Conservation (phyloP, 805 yeast species). For the Saccharomycopsis olivae region DNA sequence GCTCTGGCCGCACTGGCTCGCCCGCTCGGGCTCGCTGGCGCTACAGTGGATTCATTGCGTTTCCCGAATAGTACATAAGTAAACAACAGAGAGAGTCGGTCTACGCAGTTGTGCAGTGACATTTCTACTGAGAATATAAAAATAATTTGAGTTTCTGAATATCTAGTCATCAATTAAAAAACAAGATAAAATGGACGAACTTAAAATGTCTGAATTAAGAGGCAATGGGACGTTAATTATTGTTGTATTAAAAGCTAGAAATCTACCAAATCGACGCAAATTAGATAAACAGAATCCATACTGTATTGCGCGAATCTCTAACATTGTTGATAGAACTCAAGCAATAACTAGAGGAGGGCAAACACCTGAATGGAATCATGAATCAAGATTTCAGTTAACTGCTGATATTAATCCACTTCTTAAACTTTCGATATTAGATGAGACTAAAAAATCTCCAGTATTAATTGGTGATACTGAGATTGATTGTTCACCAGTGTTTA, state of each 20-base stretch:
- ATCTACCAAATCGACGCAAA: slow-evolving; percentile 75
- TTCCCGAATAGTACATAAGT: no score
- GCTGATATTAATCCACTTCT: slow-evolving; percentile 54
- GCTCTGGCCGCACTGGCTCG: no score
- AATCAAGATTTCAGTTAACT: slow-evolving; percentile 54
- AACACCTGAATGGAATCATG: slow-evolving; percentile 80
- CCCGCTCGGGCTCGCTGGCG: no score
- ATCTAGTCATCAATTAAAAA: no score
- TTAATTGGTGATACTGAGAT: slow-evolving; percentile 76
- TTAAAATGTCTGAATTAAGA: slow-evolving; percentile 23
- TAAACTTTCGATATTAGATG: slow-evolving; percentile 72
- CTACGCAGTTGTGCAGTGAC: no score
- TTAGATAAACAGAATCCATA: slow-evolving; percentile 93
- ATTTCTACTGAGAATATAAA: no score
- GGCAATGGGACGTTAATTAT: slow-evolving; percentile 52
- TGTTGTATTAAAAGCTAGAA: slow-evolving; percentile 71
- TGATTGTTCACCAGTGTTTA: slow-evolving; percentile 64
- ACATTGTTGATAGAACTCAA: slow-evolving; percentile 69
- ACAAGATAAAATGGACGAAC: no score
- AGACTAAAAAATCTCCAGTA: slow-evolving; percentile 75
- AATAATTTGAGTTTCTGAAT: no score
- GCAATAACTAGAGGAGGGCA: slow-evolving; percentile 86
- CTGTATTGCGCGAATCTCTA: slow-evolving; percentile 71
- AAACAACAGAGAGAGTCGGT: no score
- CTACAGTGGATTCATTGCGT: no score